Evolutionary conservation across 2,329 filamentous ascomycete species (phyloP), one percentile per base, ranked within the genome.

Genomic region (Nigrospora osmanthi): DNA sequence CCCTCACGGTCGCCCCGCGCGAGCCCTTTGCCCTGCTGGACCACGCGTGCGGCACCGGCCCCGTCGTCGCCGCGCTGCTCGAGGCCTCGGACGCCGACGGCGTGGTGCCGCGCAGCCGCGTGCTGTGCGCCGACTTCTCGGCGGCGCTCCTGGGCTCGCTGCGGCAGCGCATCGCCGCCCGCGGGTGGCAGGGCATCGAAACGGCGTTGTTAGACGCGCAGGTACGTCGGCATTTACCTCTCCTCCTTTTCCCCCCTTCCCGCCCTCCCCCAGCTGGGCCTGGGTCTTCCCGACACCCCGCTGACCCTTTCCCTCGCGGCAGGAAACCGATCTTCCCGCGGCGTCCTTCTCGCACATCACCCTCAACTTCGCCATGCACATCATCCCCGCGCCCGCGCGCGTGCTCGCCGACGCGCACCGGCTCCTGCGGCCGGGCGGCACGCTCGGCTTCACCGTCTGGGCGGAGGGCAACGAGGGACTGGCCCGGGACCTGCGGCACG

Each of bases 291-390:
- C n/a, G n/a, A n/a, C n/a, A n/a, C n/a, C n/a, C n/a, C n/a, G n/a
- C n/a, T n/a, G n/a, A n/a, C n/a, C n/a, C n/a, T 6, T 3, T 10
- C 10, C 5, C 11, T 10, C 15, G n/a, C 3, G 12, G 4, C 31
- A 41, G 39, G 39, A 41, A 11, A 34, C 39, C 2, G 31, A 33
- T 6, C 12, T 41, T 11, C 39, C 39, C 11, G 10, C 39, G 31
- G 28, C n/a, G 16, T 34, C 39, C 12, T 41, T 41, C 39, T 34
- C 39, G 31, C 39, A 41, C 39, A 17, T 41, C 10, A 33, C 34
- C 31, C 19, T 41, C 31, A 41, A 34, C 31, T 41, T 41, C 16
- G 39, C 39, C 39, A 41, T 41, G 31, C 39, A 41, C 39, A 23
- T 41, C 16, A 23, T 41, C 11, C 39, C 39, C 13, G 34, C 32